Evolutionary conservation across 2,329 filamentous ascomycete species (phyloP), one percentile per base, ranked within the genome.

Genomic region (Botrytis medusae): DNA sequence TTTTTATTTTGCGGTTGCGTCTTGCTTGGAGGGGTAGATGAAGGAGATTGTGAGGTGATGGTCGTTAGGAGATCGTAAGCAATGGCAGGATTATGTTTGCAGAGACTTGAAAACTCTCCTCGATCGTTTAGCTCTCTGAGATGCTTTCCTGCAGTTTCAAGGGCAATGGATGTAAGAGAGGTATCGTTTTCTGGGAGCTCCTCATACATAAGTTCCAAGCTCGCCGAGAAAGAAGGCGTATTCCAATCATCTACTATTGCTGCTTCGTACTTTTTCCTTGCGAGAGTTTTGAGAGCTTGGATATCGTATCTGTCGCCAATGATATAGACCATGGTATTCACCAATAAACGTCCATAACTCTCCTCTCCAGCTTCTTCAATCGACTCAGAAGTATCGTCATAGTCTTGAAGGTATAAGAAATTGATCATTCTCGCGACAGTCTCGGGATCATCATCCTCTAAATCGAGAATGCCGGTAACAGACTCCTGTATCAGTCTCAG

Each of bases 391-490:
- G 48, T 54, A 2, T 72, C 70, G 14, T 72, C 61, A 34, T 72
- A 72, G 29, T 72, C 61, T 44, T 51, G 61, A 18, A 40, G 65
- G 83, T 96, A 96, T 71, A 95, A 88, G 82, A 73, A 76, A n/a
- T 63, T 46, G 42, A 76, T 60, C 65, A 75, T 73, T 25, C 61
- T 44, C n/a, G 59, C 54, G 18, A 76, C 61, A 37, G 72, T 71
- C 4, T 61, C 37, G 8, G 63, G 74, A 5, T 74, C 68, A 44
- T 73, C 68, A 14, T 74, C 71, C 25, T 71, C 48, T 12, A 74
- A 48, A 4, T 74, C 37, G 54, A 71, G 65, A 22, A 51, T 57
- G 0, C 60, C 65, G 5, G 67, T 71, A 2, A 48, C 20, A 10
- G 60, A 69, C 40, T 74, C 74, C 74, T 74, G 14, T 32, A n/a